phyloP scores from a whole-genome alignment of 2,329 filamentous ascomycete species.

The Hyphodiscus sp. region DNA sequence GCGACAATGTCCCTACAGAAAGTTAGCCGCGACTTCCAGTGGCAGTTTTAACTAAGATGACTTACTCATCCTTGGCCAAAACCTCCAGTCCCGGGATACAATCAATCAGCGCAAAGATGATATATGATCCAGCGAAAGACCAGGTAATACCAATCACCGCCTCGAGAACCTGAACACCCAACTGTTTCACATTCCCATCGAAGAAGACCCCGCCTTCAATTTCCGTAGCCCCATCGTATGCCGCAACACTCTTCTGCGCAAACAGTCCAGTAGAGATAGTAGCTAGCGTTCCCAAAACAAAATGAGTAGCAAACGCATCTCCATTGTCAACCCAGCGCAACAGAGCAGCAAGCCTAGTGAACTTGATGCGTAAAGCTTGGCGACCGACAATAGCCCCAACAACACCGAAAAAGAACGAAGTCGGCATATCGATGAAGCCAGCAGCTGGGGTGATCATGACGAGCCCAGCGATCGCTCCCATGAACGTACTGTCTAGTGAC shows the following conservation, averaged over 20 bases:
- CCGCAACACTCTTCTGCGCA: constrained; percentile 43
- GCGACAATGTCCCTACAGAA: constrained; percentile 37
- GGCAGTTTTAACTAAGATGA: constrained; percentile 8
- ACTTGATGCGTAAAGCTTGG: constrained; percentile 47
- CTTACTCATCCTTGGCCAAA: constrained; percentile 45
- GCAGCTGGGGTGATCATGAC: constrained; percentile 87
- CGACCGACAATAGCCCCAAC: constrained; percentile 49
- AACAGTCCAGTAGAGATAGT: constrained; percentile 46
- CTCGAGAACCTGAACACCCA: constrained; percentile 45
- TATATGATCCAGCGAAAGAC: constrained; percentile 43
- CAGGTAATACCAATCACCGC: constrained; percentile 44
- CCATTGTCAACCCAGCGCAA: constrained; percentile 48
- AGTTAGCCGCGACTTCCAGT: constrained; percentile 1
- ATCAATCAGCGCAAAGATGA: constrained; percentile 44
- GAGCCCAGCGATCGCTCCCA: constrained; percentile 79
- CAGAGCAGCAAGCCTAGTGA: constrained; percentile 39
- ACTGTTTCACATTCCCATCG: constrained; percentile 43
- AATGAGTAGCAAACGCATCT: constrained; percentile 49
- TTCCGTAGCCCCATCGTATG: constrained; percentile 40
- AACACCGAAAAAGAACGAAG: constrained; percentile 51
- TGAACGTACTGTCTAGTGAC: constrained; percentile 89
- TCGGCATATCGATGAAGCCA: constrained; percentile 69
- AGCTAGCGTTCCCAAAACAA: constrained; percentile 43
- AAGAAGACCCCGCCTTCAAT: constrained; percentile 46
- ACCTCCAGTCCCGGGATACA: constrained; percentile 47